phyloP scores from a whole-genome alignment of 1,284 basidiomycete genomes.

The Ustilago cynodontis region DNA sequence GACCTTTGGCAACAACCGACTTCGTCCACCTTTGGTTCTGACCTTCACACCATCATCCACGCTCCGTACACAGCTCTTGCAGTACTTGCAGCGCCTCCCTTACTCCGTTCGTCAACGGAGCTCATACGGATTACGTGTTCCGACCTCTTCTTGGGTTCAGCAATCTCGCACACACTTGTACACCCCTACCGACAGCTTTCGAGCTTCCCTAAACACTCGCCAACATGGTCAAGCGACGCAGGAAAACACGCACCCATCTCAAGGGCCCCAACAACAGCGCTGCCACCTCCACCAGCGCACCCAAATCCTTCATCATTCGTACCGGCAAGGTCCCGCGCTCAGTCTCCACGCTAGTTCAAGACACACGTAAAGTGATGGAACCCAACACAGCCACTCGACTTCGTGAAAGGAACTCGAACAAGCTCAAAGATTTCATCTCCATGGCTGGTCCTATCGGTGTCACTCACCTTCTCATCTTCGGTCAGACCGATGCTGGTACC shows the following conservation, averaged over 20 bases:
- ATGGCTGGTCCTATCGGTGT: conserved; percentile 92
- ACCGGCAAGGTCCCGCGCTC: conserved; percentile 91
- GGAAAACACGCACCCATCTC: conserved; percentile 67
- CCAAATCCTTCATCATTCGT: conserved; percentile 85
- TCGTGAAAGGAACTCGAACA: conserved; percentile 87
- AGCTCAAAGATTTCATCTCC: conserved; percentile 92
- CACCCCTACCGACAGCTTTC: not conserved
- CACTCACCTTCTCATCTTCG: conserved; percentile 90
- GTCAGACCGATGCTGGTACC: conserved; percentile 75
- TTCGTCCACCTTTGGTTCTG: not conserved
- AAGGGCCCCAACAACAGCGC: conserved; percentile 63
- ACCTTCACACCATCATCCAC: no score
- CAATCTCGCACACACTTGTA: not conserved
- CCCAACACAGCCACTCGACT: conserved; percentile 95
- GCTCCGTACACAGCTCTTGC: no score
- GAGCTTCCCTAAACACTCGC: not conserved
- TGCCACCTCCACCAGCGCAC: conserved; percentile 60
- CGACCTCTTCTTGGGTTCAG: no score
- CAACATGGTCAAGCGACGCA: conserved; percentile 52
- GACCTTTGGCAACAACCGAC: no score
- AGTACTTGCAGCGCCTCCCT: not conserved
- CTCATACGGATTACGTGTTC: no score
- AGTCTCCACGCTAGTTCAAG: conserved; percentile 87
- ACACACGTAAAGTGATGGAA: conserved; percentile 95
- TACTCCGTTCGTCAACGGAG: no score